Evolutionary conservation across 257 asterid genomes (phyloP).

Genomic region (Plantago elongata): DNA sequence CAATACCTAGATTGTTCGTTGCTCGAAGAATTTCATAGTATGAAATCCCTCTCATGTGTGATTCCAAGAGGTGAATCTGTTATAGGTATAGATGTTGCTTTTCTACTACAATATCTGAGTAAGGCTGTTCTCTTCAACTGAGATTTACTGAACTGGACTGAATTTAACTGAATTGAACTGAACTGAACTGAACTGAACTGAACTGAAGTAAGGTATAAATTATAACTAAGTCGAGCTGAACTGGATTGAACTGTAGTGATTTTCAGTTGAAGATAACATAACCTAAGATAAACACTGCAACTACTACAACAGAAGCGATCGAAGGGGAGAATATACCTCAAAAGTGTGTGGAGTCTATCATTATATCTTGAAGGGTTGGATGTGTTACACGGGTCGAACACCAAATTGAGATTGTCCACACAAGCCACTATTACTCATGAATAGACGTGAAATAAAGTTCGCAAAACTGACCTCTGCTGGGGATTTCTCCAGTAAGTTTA

Average conservation of each 20-base stretch:
- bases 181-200: too few relatives aligned
- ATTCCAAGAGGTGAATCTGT: background rate
- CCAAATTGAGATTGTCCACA: background rate
- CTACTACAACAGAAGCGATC: background rate
- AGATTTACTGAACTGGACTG: too few relatives aligned
- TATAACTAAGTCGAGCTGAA: too few relatives aligned
- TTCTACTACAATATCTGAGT: background rate
- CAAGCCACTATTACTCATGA: background rate
- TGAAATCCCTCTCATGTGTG: constrained; percentile 1
- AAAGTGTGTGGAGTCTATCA: background rate
- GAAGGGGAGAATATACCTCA: background rate
- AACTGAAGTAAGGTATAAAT: too few relatives aligned
- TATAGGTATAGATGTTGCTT: background rate
- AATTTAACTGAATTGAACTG: too few relatives aligned
- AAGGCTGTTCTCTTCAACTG: too few relatives aligned
- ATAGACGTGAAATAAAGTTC: background rate
- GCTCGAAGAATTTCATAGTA: constrained; percentile 8
- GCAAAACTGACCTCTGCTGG: background rate
- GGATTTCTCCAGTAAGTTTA: background rate
- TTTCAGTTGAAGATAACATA: too few relatives aligned
- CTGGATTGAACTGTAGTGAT: too few relatives aligned
- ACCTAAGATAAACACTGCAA: background rate
- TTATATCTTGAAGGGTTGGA: background rate
- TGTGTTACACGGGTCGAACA: background rate
- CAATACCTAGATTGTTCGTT: background rate